A percentile compares a stretch with the other conserved stretches of the same genome.
Evolutionary conservation across 345 rosid species (phyloP).

Genomic region (Hypericum perforatum): DNA sequence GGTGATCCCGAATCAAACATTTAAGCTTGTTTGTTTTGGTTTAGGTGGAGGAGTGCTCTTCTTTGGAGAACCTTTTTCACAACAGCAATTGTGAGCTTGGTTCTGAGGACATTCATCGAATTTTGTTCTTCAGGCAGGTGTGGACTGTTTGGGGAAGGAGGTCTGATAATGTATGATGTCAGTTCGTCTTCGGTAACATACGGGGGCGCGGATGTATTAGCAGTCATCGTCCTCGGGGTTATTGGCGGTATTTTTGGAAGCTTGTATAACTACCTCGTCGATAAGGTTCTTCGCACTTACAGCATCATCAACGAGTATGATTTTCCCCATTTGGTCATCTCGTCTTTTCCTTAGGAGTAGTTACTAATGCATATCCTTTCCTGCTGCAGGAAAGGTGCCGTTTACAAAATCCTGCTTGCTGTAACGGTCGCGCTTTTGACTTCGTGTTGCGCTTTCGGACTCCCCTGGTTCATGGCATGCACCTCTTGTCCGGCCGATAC

Average conservation of each 20-base stretch:
- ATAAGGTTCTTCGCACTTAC: background rate
- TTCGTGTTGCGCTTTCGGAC: background rate
- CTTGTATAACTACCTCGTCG: background rate
- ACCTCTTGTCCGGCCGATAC: background rate
- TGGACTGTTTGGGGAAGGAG: slow-evolving; percentile 2
- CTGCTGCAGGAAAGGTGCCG: slow-evolving; percentile 20
- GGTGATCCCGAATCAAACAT: background rate
- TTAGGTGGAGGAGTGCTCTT: slow-evolving; percentile 19
- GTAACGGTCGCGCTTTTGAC: background rate
- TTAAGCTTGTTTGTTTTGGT: background rate
- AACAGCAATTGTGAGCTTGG: background rate
- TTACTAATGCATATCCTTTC: slow-evolving; percentile 6
- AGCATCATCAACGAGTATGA: slow-evolving; percentile 15
- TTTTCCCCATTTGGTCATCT: background rate
- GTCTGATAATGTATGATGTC: slow-evolving; percentile 4
- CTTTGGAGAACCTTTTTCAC: slow-evolving; percentile 5
- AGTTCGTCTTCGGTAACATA: background rate
- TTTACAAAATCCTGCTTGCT: background rate
- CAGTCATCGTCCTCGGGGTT: background rate
- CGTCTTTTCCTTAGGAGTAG: background rate
- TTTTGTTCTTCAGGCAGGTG: background rate
- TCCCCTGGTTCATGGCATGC: background rate
- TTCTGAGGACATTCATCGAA: background rate
- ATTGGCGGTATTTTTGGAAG: background rate
- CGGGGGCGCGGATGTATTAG: background rate